Conservation (phyloP, 2,329 filamentous ascomycete genomes). For the Cladophialophora chaetospira region DNA sequence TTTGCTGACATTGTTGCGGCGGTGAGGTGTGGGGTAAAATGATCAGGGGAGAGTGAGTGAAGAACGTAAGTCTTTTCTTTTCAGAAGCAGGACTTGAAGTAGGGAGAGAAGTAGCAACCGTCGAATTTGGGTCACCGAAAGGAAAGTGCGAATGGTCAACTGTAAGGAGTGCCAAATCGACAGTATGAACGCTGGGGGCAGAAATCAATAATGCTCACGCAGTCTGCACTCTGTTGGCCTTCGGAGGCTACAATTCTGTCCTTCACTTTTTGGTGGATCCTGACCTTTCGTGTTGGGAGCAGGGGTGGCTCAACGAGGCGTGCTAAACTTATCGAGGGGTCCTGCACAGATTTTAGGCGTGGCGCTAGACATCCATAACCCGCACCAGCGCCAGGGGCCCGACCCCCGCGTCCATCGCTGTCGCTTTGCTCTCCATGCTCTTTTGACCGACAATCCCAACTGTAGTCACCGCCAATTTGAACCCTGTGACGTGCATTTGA, state of each 20-base stretch:
- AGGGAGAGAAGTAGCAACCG: constrained; percentile 3
- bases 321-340: constrained; percentile 29
- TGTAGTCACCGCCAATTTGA: constrained; percentile 17
- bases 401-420: not conserved
- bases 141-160: constrained; percentile 1
- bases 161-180: constrained; percentile 10
- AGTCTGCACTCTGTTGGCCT: constrained; percentile 21
- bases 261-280: constrained; percentile 21
- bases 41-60: constrained; percentile 9
- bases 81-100: not conserved
- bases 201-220: constrained; percentile 5
- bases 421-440: constrained; percentile 3
- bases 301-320: constrained; percentile 14
- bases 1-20: constrained; percentile 80
- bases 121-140: constrained; percentile 2
- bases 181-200: constrained; percentile 11
- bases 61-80: not conserved
- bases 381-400: constrained; percentile 25
- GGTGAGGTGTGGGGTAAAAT: constrained; percentile 30
- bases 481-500: constrained; percentile 5
- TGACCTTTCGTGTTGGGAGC: constrained; percentile 23
- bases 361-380: constrained; percentile 1
- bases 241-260: constrained; percentile 19
- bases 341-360: constrained; percentile 7
- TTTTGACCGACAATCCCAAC: constrained; percentile 15